Evolutionary conservation across 495 filamentous ascomycete species (phyloP), one percentile per base, ranked within the genome.

Genomic region (Glarea lozoyensis): DNA sequence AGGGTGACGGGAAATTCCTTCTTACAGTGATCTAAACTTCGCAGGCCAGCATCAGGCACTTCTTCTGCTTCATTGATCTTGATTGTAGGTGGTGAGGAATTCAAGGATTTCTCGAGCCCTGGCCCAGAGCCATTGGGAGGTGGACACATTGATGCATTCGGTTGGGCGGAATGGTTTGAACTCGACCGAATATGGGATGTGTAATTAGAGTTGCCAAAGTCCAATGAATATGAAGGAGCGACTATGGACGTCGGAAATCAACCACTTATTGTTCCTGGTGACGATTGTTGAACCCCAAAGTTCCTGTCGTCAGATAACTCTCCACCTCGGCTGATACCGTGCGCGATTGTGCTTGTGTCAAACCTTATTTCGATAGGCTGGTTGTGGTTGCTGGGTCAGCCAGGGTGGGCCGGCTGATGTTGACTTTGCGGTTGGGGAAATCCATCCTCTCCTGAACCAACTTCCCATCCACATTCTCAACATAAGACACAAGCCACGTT

Each of bases 1-100:
- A n/a, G n/a, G n/a, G n/a, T n/a, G n/a, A n/a, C n/a, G n/a, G n/a
- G n/a, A n/a, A n/a, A n/a, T n/a, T n/a, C n/a, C 12, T 23, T 37
- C 79, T 52, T 75, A 88, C 85, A 90, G 57, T 90, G 85, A 64
- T 88, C 67, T 19, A 84, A 55, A 54, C 78, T 84, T 50, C 72
- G 73, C 50, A 88, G 53, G 23, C 85, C 85, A 40, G 85, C 85
- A 58, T 90, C 83, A 21, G 78, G 77, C 46, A 66, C 65, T 27
- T 63, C 61, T 41, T 59, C 58, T 43, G 52, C 11, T 15, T 34
- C 32, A 20, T 38, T 48, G 24, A 48, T 32, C 21, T 32, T 43
- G 46, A 54, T 57, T 43, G 46, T 25, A 22, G 55, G 52, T 29
- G 55, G 55, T 24, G 55, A 45, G 48, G 51, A 33, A 50, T 54